Evolutionary conservation across 306 rosid genomes (phyloP).

Genomic region (Cotoneaster glaucophyllus): DNA sequence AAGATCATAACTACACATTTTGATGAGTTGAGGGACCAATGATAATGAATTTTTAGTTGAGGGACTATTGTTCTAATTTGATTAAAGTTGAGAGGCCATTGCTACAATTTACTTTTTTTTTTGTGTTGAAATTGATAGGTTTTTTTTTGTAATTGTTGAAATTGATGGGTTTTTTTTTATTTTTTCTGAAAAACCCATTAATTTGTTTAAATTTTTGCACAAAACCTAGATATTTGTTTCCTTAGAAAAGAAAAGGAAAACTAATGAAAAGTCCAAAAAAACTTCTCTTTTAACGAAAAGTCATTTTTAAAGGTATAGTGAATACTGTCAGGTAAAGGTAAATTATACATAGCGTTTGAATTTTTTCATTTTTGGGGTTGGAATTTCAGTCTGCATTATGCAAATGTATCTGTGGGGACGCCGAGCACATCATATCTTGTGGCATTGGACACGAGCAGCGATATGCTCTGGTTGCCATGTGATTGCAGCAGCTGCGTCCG

Average conservation of each 20-base stretch:
- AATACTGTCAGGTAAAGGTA: too few relatives aligned
- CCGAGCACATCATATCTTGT: slow-evolving; percentile 64
- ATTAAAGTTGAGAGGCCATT: rapidly evolving
- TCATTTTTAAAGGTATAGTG: too few relatives aligned
- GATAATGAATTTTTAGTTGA: too few relatives aligned
- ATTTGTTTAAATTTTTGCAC: neutral
- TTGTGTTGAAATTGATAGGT: neutral
- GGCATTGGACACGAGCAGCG: slow-evolving; percentile 96
- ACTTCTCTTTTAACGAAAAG: too few relatives aligned
- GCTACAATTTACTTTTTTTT: too few relatives aligned
- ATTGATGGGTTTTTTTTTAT: too few relatives aligned
- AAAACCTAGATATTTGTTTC: neutral
- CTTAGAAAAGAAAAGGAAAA: too few relatives aligned
- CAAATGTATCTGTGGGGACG: slow-evolving; percentile 81
- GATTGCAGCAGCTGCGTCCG: slow-evolving; percentile 59
- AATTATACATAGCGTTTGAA: neutral
- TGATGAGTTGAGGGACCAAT: too few relatives aligned
- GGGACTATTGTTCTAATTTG: rapidly evolving
- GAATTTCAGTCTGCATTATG: slow-evolving; percentile 79
- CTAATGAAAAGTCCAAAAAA: too few relatives aligned
- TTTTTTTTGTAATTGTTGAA: too few relatives aligned
- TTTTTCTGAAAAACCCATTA: neutral
- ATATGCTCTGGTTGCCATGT: slow-evolving; percentile 90
- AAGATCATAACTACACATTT: too few relatives aligned
- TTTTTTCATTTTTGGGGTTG: neutral